Conservation (phyloP, 805 yeast genomes). For the Wickerhamiella hasegawae region DNA sequence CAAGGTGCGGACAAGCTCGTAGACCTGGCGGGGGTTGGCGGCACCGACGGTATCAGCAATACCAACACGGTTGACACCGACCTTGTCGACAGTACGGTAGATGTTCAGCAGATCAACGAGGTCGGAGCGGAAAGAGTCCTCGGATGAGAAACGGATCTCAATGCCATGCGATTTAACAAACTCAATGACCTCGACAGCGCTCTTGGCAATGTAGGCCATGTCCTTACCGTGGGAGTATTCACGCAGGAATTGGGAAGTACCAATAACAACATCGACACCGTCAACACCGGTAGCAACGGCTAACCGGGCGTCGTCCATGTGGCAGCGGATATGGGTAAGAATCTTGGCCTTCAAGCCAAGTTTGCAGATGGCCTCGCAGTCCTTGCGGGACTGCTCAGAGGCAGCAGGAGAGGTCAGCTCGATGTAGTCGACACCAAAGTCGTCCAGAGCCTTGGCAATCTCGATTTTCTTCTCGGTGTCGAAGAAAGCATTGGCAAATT, state of each 20-base stretch:
- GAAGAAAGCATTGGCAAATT: constrained; percentile 94
- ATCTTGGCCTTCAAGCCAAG: constrained; percentile 91
- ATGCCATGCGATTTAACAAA: constrained; percentile 93
- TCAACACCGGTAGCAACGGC: constrained; percentile 98
- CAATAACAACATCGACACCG: constrained; percentile 97
- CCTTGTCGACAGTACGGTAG: constrained; percentile 89
- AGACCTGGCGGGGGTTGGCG: constrained; percentile 98
- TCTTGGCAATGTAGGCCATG: constrained; percentile 92
- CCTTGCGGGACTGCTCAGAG: constrained; percentile 78
- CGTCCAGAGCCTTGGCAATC: constrained; percentile 93
- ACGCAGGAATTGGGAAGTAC: constrained; percentile 89
- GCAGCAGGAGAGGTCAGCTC: constrained; percentile 98
- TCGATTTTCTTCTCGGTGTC: constrained; percentile 88
- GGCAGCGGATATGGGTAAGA: constrained; percentile 92
- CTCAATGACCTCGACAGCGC: constrained; percentile 93
- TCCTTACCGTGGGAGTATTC: constrained; percentile 96
- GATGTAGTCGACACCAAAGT: constrained; percentile 95
- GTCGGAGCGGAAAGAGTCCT: constrained; percentile 94
- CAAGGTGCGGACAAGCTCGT: constrained; percentile 87
- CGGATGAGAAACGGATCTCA: constrained; percentile 92
- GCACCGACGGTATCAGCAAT: constrained; percentile 99
- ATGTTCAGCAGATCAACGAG: constrained; percentile 88
- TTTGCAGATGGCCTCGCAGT: constrained; percentile 97
- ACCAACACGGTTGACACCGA: constrained; percentile 97
- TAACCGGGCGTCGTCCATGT: constrained; percentile 95